A percentile compares a stretch with the other conserved stretches of the same genome.
phyloP scores from a whole-genome alignment of 495 filamentous ascomycete genomes.

The Tuber borchii region DNA sequence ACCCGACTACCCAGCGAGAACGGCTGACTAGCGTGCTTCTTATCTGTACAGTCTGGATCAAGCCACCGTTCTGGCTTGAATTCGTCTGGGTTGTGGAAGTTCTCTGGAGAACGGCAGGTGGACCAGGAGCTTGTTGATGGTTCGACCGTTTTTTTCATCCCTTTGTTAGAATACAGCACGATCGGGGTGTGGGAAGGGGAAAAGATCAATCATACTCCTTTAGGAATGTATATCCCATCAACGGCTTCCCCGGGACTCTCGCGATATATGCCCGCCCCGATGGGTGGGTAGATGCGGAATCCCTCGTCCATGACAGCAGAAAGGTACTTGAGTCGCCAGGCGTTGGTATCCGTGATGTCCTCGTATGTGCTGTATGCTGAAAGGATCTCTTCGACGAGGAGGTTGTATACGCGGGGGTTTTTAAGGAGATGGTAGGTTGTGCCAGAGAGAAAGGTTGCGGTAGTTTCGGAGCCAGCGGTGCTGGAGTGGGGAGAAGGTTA shows the following conservation, averaged over 20 bases:
- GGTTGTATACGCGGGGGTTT: conserved; percentile 38
- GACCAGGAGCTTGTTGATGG: conserved; percentile 46
- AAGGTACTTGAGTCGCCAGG: conserved; percentile 50
- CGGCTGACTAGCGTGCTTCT: conserved; percentile 44
- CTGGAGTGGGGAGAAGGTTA: neutral
- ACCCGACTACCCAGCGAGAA: conserved; percentile 44
- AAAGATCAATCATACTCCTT: conserved; percentile 35
- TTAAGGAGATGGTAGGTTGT: conserved; percentile 49
- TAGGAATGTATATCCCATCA: conserved; percentile 47
- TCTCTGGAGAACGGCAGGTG: conserved; percentile 43
- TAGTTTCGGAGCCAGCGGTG: conserved; percentile 54
- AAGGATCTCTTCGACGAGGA: conserved; percentile 51
- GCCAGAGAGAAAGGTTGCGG: conserved; percentile 50
- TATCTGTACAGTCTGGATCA: conserved; percentile 41
- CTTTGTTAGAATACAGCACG: neutral
- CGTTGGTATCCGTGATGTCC: conserved; percentile 49
- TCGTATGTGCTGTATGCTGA: conserved; percentile 47
- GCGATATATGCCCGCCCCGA: conserved; percentile 49
- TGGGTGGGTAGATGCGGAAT: conserved; percentile 55
- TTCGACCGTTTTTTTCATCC: conserved; percentile 32
- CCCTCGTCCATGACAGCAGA: conserved; percentile 54
- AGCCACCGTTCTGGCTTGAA: conserved; percentile 54
- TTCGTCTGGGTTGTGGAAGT: conserved; percentile 49
- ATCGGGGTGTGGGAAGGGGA: neutral
- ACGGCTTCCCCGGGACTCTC: conserved; percentile 45